These are phyloP conservation scores for Aspergillus sp. DNA, from an alignment of 2,329 filamentous ascomycete species.

Conservation along the genomic window DNA sequence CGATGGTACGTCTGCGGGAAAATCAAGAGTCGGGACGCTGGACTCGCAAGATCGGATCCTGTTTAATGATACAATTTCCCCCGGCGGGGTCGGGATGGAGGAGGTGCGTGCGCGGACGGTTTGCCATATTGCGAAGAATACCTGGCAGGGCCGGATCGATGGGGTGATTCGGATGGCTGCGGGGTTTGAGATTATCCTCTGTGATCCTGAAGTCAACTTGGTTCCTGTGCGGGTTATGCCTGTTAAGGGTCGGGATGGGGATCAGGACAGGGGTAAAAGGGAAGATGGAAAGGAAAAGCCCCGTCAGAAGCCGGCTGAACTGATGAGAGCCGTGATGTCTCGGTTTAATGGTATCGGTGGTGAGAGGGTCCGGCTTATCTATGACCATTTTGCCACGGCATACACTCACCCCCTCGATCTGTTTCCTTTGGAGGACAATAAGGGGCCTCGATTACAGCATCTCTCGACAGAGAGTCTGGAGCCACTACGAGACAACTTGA, in stretches of 20 bases:
- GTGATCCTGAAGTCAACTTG: slow-evolving; percentile 55
- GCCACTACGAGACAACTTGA: slow-evolving; percentile 47
- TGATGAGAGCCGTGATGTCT: slow-evolving; percentile 24
- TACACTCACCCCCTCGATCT: slow-evolving; percentile 46
- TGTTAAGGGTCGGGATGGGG: too few species aligned
- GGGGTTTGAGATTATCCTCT: slow-evolving; percentile 71
- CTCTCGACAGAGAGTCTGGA: slow-evolving; percentile 32
- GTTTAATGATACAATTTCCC: slow-evolving; percentile 40
- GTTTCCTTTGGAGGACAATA: slow-evolving; percentile 33
- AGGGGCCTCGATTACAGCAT: slow-evolving; percentile 41
- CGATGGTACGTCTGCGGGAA: slow-evolving; percentile 69
- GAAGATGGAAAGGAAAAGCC: not conserved
- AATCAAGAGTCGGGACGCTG: slow-evolving; percentile 63
- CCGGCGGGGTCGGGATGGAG: not conserved
- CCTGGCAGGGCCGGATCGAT: slow-evolving; percentile 57
- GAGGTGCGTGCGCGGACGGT: slow-evolving; percentile 57
- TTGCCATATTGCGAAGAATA: slow-evolving; percentile 52
- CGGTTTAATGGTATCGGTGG: slow-evolving; percentile 36
- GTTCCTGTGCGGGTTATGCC: slow-evolving; percentile 36
- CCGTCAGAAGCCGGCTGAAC: not conserved
- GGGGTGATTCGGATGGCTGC: slow-evolving; percentile 67
- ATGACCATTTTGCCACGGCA: slow-evolving; percentile 50
- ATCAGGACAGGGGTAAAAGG: too few species aligned
- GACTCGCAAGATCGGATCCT: slow-evolving; percentile 67
- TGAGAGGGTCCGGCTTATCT: slow-evolving; percentile 47